A percentile compares a stretch with the other conserved stretches of the same genome.
These are phyloP conservation scores for Russula sp. DNA, from an alignment of 768 basidiomycete species.

Conservation along the genomic window DNA sequence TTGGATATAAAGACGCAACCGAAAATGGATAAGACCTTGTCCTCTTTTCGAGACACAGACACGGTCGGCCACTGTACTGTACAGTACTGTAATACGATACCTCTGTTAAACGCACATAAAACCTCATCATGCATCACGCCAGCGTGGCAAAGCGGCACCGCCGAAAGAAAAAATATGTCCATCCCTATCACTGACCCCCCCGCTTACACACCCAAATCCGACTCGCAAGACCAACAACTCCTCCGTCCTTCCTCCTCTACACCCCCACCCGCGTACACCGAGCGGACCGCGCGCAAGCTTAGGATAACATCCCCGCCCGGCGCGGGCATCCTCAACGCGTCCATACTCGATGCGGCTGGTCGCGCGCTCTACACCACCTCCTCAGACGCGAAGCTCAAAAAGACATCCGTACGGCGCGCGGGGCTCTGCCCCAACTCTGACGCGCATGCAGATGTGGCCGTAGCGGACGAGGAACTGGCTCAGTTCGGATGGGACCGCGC, in stretches of 20 bases:
- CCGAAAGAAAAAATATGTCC: background rate
- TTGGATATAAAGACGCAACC: constrained; percentile 8
- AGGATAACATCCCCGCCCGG: constrained; percentile 13
- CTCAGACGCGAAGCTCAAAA: constrained; percentile 18
- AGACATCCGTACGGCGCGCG: constrained; percentile 11
- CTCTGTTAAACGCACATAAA: background rate
- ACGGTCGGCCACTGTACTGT: background rate
- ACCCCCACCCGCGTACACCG: constrained; percentile 15
- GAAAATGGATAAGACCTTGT: constrained; percentile 18
- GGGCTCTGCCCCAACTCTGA: background rate
- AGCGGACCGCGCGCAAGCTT: constrained; percentile 6
- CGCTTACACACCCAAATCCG: background rate
- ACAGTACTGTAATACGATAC: too few species aligned
- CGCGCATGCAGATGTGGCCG: background rate
- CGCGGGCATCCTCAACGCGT: constrained; percentile 13
- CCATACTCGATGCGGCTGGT: constrained; percentile 10
- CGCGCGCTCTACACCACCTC: constrained; percentile 6
- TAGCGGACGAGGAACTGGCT: background rate
- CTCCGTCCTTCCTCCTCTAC: constrained; percentile 6
- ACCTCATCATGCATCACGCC: background rate
- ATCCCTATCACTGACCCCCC: background rate
- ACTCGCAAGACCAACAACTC: background rate
- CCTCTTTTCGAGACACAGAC: background rate
- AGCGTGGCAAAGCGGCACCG: background rate
- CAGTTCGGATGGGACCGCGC: constrained; percentile 18